Evolutionary conservation across 2,329 filamentous ascomycete genomes (phyloP).

Genomic region (Alternaria atra): DNA sequence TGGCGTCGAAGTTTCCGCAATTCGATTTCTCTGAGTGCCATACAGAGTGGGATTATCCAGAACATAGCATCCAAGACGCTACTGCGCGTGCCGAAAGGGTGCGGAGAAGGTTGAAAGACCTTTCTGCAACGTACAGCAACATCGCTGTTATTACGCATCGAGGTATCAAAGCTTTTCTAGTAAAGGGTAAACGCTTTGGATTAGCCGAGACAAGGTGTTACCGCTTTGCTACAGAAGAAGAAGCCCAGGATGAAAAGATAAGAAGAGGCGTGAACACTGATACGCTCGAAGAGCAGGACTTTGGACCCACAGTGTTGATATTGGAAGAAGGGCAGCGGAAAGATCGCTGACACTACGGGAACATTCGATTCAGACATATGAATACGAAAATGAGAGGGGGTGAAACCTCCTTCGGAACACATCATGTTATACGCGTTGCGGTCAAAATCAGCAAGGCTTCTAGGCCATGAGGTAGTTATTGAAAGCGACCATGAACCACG

Average conservation of each 20-base stretch:
- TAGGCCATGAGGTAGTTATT: background rate
- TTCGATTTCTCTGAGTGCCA: conserved; percentile 28
- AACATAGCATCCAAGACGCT: conserved; percentile 16
- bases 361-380: background rate
- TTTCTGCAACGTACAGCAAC: conserved; percentile 15
- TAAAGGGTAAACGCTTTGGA: conserved; percentile 25
- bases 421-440: background rate
- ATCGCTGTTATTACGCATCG: conserved; percentile 32
- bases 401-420: background rate
- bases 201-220: conserved; percentile 25
- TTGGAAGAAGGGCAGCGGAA: background rate
- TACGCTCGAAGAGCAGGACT: conserved; percentile 23
- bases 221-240: conserved; percentile 25
- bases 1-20: conserved; percentile 21
- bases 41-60: conserved; percentile 28
- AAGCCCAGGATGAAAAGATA: conserved; percentile 9
- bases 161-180: conserved; percentile 28
- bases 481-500: too few relatives aligned
- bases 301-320: conserved; percentile 32
- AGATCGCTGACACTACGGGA: background rate
- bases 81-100: conserved; percentile 25
- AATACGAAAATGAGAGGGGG: background rate
- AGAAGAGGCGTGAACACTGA: conserved; percentile 24
- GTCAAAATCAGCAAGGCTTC: background rate
- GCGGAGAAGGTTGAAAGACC: conserved; percentile 17